Base-by-base conservation (phyloP, 352 stramenopile genomes). In the Blastocystis sp. region DNA sequence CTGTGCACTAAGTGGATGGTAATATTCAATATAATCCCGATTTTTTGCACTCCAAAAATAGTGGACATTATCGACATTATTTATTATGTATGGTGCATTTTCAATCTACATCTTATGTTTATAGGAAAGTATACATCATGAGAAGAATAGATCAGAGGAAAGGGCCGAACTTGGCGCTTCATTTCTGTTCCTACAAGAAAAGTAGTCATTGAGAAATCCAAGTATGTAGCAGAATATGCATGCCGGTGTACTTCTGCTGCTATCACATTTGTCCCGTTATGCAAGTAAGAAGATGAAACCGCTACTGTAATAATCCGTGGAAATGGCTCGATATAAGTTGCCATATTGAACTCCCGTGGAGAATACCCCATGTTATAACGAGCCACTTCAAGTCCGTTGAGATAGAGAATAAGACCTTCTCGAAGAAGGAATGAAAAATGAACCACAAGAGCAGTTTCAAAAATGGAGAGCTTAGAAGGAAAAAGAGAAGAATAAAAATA, bases 41-140 rank as follows among this genome's bases (percentile, higher is more conserved):
- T 85, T 85, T 66, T 26, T 20, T 4, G 47, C 45, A 66, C 34
- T 65, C 73, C 73, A 85, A 50, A 85, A 53, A 54, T 68, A 18
- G 3, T 16, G 9, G 20, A 45, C 24, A 26, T 66, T 13, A 45
- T 66, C 73, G 26, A 53, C 59, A 43, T 85, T 66, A 55, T 85
- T 85, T 26, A 85, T 34, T 39, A 85, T 34, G 11, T 34, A 24
- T 13, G 73, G 47, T 7, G 34, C 50, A 30, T 30, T 20, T 3
- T 34, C 16, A 9, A 55, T 54, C 73, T 85, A 85, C 20, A 16
- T 5, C 8, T 81, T n/a, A 81, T 13, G 1, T 16, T 1, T 3
- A 20, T 1, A 13, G 4, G 53, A n/a, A 63, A 24, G 13, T 16
- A 30, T 34, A 85, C 73, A 26, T 85, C 73, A 18, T 7, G 30